Base-by-base conservation (phyloP, 768 basidiomycete genomes). In the Psilocybe azurescens region DNA sequence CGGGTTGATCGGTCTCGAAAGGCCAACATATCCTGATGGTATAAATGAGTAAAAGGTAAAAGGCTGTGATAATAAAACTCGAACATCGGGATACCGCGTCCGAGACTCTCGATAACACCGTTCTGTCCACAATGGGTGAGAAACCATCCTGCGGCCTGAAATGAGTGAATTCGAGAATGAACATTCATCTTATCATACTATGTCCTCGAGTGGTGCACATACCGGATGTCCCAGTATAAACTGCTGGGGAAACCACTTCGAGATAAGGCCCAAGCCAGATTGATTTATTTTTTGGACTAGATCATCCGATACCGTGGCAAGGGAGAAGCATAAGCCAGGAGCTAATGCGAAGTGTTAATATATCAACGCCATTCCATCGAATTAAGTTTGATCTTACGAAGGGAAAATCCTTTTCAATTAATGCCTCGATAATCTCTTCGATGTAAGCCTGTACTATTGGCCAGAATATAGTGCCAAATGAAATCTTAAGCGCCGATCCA, bases 91-190 rank as follows among this genome's bases (percentile, higher is more conserved):
- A 58, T 51, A 14, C 64, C 64, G 16, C 56, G 18, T 28, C 47
- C 64, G 14, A 65, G 53, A 5, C 59, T 50, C 30, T 65, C 60
- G 9, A 52, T 51, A 18, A 65, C 53, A 38, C 64, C 52, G 7
- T 56, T 59, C n/a, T 65, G 59, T 11, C 64, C 64, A 18, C 60
- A 50, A 38, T 65, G 64, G 8, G 60, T 54, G 10, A 65, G 47
- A 56, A 61, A 65, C 59, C 59, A 61, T 38, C 64, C 60, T 16
- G 60, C 52, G 2, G 64, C 64, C 64, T 65, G 13, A 14, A 13
- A 44, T 44, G 41, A 44, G 5, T 13, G 5, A 2, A 24, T n/a
- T n/a, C 53, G 20, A 7, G 14, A 44, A 16, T 13, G 11, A 11
- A 20, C 39, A 1, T 13, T 44, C n/a, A 36, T 44, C 6, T 39